Percentiles rank a stretch among this genome's conserved stretches.
phyloP scores from a whole-genome alignment of 768 basidiomycete species.

The Pisolithus albus region DNA sequence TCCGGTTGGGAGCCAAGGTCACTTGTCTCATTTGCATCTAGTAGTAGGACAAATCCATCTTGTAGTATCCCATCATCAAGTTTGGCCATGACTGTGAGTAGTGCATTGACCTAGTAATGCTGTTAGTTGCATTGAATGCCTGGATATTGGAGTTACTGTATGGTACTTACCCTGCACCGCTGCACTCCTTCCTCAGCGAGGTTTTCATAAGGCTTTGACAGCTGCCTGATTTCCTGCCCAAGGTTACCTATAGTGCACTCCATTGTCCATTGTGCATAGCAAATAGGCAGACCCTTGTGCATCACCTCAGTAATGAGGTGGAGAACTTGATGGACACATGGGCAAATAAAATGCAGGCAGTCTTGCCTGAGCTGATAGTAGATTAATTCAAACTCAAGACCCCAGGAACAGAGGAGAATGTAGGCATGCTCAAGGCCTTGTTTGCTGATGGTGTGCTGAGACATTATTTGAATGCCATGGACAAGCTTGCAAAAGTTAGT shows the following conservation, averaged over 20 bases:
- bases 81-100: too few species aligned
- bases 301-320: conserved; percentile 19
- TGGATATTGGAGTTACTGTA: too few species aligned
- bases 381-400: conserved; percentile 21
- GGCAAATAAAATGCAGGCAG: conserved; percentile 25
- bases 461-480: conserved; percentile 14
- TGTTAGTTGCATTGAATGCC: too few species aligned
- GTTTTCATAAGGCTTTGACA: conserved; percentile 21
- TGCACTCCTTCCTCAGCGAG: conserved; percentile 18
- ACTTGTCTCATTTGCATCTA: background rate
- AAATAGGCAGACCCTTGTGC: conserved; percentile 16
- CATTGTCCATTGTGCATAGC: conserved; percentile 23
- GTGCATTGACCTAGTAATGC: too few species aligned
- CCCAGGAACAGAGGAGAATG: conserved; percentile 13
- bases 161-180: background rate
- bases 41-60: background rate
- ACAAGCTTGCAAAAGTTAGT: conserved; percentile 17
- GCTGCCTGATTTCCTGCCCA: conserved; percentile 20
- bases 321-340: conserved; percentile 18
- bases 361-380: conserved; percentile 20
- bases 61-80: too few species aligned
- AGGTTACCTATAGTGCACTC: conserved; percentile 22
- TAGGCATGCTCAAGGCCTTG: conserved; percentile 11
- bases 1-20: background rate
- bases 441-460: conserved; percentile 11